Percentiles rank a stretch among this genome's conserved stretches.
Evolutionary conservation across 1,139 yeast species (phyloP).

Genomic region (Starmera stellimalicola): DNA sequence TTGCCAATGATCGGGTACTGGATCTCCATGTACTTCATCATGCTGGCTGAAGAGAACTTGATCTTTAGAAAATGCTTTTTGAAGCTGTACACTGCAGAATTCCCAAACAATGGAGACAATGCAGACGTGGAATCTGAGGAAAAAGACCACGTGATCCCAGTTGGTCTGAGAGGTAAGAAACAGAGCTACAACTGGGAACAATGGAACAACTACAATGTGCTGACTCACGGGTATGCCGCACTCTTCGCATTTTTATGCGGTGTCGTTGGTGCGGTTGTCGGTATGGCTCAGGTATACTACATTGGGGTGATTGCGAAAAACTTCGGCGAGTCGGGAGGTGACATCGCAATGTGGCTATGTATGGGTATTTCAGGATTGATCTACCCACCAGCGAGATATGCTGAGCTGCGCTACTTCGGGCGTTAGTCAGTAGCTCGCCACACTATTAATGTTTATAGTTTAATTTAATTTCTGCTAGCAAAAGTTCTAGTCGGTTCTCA

Average conservation of each 20-base stretch:
- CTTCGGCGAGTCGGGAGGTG: conserved; percentile 59
- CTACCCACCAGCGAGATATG: conserved; percentile 55
- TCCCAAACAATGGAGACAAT: conserved; percentile 22
- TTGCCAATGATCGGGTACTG: conserved; percentile 94
- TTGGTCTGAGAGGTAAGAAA: conserved; percentile 15
- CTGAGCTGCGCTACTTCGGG: conserved; percentile 48
- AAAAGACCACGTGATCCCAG: conserved; percentile 7
- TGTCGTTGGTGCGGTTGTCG: conserved; percentile 69
- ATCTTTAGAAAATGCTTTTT: conserved; percentile 52
- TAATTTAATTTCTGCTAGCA: no score
- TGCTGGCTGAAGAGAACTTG: conserved; percentile 65
- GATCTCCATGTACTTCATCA: conserved; percentile 73
- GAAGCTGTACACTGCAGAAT: conserved; percentile 46
- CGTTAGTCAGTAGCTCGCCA: conserved; percentile 22
- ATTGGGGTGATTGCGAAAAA: conserved; percentile 58
- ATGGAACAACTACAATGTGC: conserved; percentile 48
- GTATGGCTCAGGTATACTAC: conserved; percentile 76
- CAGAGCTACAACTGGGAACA: conserved; percentile 52
- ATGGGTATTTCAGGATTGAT: conserved; percentile 61
- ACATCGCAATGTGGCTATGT: conserved; percentile 74
- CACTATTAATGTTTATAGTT: no score
- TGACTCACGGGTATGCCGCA: conserved; percentile 62
- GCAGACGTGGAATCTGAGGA: neutral
- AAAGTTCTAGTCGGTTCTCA: no score
- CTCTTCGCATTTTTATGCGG: conserved; percentile 51